Evolutionary conservation across 1,139 yeast species (phyloP), one percentile per base, ranked within the genome.

Genomic region (Kodamaea ohmeri): DNA sequence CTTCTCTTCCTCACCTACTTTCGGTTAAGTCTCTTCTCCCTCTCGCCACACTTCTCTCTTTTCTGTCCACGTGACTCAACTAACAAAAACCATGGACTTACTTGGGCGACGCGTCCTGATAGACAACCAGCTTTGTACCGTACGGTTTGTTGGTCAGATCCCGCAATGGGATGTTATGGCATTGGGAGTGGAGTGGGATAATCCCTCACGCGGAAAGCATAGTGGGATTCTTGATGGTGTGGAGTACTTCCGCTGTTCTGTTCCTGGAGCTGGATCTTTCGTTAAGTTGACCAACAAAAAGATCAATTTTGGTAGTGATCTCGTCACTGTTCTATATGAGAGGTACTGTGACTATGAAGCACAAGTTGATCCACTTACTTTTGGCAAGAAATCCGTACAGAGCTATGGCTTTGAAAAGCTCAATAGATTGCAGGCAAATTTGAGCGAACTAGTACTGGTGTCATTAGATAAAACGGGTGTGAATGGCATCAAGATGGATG

Each of bases 181-280:
- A 0, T 60, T 76, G 12, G 97, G 97, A 0, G 71, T 90, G 1
- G 97, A 90, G 55, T 90, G 97, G 97, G 97, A 90, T 55, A 68
- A 78, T 38, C 58, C 71, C 1, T 53, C 52, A 4, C 68, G 78
- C 35, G 98, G 98, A 9, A 84, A 86, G 55, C 89, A 92, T 53
- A 74, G 78, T 48, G 98, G 98, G 6, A 66, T 70, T 19, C 76
- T 78, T 34, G 72, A 78, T 32, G 94, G 85, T 2, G 51, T 61
- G 4, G 56, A 61, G 32, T 88, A 88, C 58, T 89, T 89, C 55
- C 58, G 59, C 3, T 56, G 67, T 4, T 35, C 35, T 3, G 36
- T 46, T 1, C 43, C 51, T 1, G 58, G 59, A 1, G 51, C 84
- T 1, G 96, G 88, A 0, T 80, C 95, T 2, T 88, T 89, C 50